A percentile compares a stretch with the other conserved stretches of the same genome.
These are phyloP conservation scores for Coprinopsis strossmayeri DNA, from an alignment of 768 basidiomycete species.

Conservation along the genomic window DNA sequence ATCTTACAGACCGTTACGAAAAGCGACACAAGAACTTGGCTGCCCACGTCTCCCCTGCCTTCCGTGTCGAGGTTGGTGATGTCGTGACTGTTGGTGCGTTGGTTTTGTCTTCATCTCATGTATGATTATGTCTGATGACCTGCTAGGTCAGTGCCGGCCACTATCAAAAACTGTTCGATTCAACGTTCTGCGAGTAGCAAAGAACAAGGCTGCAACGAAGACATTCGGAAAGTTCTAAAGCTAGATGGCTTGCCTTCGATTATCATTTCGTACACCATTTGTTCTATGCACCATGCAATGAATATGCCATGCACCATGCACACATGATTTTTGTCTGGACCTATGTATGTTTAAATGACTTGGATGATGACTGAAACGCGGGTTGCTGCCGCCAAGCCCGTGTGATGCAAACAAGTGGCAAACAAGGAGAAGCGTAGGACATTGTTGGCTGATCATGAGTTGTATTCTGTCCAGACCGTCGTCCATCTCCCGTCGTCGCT, in stretches of 20 bases:
- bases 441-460: constrained; percentile 8
- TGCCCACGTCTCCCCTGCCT: constrained; percentile 94
- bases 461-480: constrained; percentile 16
- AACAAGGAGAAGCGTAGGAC: constrained; percentile 19
- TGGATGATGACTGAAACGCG: not conserved
- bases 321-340: too few species aligned
- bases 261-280: constrained; percentile 11
- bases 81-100: constrained; percentile 88
- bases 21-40: constrained; percentile 99
- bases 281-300: constrained; percentile 19
- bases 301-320: constrained; percentile 18
- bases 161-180: constrained; percentile 98
- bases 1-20: constrained; percentile 83
- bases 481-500: constrained; percentile 15
- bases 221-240: constrained; percentile 89
- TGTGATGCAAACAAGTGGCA: constrained; percentile 28
- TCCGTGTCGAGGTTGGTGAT: constrained; percentile 96
- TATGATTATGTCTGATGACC: constrained; percentile 7
- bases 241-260: constrained; percentile 14
- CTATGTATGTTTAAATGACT: constrained; percentile 6
- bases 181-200: constrained; percentile 94
- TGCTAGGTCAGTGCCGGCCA: constrained; percentile 92
- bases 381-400: constrained; percentile 4
- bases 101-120: not conserved
- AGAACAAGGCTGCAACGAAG: constrained; percentile 89